Evolutionary conservation across 2,329 filamentous ascomycete species (phyloP).

Genomic region (Colletotrichum melonis): DNA sequence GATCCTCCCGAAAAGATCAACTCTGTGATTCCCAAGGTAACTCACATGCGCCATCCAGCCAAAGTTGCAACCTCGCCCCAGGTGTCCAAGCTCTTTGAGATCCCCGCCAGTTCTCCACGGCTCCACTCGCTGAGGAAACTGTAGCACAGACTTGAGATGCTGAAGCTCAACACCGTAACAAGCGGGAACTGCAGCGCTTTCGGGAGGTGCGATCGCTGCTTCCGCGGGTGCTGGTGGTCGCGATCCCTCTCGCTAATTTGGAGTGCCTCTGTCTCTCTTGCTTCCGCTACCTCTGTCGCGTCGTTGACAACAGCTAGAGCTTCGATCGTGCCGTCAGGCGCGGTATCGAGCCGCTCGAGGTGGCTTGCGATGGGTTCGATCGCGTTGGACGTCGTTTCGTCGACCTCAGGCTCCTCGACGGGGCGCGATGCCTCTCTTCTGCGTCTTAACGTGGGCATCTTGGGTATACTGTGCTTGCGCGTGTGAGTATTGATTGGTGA

Average conservation of each 20-base stretch:
- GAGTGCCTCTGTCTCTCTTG: conserved; percentile 10
- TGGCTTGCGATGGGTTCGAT: conserved; percentile 35
- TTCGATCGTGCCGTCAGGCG: conserved; percentile 30
- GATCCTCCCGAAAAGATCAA: not conserved
- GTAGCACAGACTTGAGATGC: conserved; percentile 73
- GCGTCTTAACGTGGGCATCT: conserved; percentile 35
- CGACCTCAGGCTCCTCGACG: conserved; percentile 13
- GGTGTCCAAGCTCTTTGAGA: conserved; percentile 73
- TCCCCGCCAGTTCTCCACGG: conserved; percentile 72
- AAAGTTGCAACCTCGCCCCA: conserved; percentile 70
- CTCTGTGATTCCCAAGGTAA: conserved; percentile 36
- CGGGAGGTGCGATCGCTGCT: conserved; percentile 52
- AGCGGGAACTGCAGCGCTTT: conserved; percentile 62
- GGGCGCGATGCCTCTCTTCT: conserved; percentile 25
- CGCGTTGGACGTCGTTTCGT: conserved; percentile 32
- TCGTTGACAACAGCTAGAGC: conserved; percentile 36
- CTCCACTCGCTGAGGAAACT: conserved; percentile 70
- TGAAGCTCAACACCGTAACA: conserved; percentile 65
- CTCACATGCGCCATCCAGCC: conserved; percentile 67
- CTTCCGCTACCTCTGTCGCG: conserved; percentile 22
- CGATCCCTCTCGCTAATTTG: conserved; percentile 28
- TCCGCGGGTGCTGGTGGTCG: conserved; percentile 24
- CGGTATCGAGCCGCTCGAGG: conserved; percentile 32
- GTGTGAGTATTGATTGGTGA: not conserved
- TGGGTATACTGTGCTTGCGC: not conserved